Percentiles rank a stretch among this genome's conserved stretches.
Evolutionary conservation across 441 rosid species (phyloP).

Genomic region (Dalechampia spathulata): DNA sequence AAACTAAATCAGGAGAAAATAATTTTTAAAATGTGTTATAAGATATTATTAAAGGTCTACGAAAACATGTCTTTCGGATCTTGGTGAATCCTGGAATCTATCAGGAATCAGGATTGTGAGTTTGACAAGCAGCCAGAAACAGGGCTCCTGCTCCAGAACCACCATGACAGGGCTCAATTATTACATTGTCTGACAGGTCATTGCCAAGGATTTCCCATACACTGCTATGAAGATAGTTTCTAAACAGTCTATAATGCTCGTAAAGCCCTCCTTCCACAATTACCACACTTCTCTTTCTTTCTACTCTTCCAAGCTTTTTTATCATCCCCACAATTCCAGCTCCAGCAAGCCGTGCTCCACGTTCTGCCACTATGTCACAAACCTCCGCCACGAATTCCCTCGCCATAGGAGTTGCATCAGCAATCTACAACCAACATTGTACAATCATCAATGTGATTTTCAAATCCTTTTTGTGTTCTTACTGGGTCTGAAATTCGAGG

Average conservation of each 20-base stretch:
- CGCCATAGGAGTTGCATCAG: constrained; percentile 28
- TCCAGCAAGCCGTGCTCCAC: constrained; percentile 61
- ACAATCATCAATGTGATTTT: too few species aligned
- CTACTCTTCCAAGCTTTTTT: constrained; percentile 55
- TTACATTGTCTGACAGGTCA: constrained; percentile 43
- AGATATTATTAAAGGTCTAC: too few species aligned
- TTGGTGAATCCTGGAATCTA: not conserved
- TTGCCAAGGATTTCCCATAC: constrained; percentile 68
- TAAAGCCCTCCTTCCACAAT: constrained; percentile 59
- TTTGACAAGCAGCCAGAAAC: constrained; percentile 38
- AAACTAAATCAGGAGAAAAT: too few species aligned
- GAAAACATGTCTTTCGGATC: not conserved
- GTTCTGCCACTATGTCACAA: constrained; percentile 53
- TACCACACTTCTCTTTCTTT: constrained; percentile 39
- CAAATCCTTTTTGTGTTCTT: not conserved
- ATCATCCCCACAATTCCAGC: constrained; percentile 57
- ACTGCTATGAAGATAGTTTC: constrained; percentile 53
- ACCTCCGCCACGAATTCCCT: constrained; percentile 57
- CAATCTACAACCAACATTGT: constrained; percentile 27
- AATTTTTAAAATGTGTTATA: too few species aligned
- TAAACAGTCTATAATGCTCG: constrained; percentile 47
- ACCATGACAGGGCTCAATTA: constrained; percentile 43
- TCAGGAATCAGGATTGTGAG: constrained; percentile 13
- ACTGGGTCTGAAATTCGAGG: too few species aligned
- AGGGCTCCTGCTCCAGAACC: constrained; percentile 53